These are phyloP conservation scores for Coemansia sp. DNA, from an alignment of 192 early-diverging fungal species.

Conservation along the genomic window DNA sequence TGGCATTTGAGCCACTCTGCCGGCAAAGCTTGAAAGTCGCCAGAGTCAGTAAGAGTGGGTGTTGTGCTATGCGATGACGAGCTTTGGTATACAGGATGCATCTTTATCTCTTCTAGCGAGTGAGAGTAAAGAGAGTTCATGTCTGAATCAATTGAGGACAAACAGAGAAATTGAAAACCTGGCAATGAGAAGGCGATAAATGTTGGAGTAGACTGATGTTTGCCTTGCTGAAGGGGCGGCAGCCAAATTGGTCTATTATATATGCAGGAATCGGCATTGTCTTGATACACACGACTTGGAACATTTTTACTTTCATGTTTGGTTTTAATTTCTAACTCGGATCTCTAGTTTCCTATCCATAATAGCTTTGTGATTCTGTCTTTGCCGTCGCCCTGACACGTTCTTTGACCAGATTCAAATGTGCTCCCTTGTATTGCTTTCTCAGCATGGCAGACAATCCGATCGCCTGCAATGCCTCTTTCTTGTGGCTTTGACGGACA, in stretches of 20 bases:
- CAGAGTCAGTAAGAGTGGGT: background rate
- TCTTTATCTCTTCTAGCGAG: background rate
- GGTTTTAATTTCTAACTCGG: background rate
- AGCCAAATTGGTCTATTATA: constrained; percentile 1
- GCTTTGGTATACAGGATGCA: background rate
- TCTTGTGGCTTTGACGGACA: constrained; percentile 1
- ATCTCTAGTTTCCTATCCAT: background rate
- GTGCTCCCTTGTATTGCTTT: background rate
- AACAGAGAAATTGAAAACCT: background rate
- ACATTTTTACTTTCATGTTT: background rate
- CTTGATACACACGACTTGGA: background rate
- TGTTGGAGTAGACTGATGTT: background rate
- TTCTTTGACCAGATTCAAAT: background rate
- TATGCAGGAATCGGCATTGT: background rate
- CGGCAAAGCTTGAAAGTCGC: background rate
- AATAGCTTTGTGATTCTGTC: background rate
- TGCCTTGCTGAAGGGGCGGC: background rate
- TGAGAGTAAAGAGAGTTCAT: background rate
- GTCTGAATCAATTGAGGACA: background rate
- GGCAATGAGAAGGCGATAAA: background rate
- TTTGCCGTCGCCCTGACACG: constrained; percentile 1
- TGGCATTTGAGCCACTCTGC: background rate
- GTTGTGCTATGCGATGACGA: background rate
- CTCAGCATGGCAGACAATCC: background rate
- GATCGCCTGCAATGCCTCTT: constrained; percentile 6